These are phyloP conservation scores for Detonula confervacea DNA, from an alignment of 352 stramenopile genomes.

Conservation along the genomic window DNA sequence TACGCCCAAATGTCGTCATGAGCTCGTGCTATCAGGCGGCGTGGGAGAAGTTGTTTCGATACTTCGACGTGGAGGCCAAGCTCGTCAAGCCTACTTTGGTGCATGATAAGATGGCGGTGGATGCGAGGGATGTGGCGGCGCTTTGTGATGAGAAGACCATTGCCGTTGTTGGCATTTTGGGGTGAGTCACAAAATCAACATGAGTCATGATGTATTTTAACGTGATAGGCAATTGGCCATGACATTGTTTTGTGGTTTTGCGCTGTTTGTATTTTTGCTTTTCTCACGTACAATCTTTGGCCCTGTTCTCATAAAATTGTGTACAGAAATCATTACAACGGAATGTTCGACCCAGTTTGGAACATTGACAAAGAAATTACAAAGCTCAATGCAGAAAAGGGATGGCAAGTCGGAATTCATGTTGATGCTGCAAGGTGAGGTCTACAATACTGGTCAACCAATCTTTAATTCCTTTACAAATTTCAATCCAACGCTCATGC, in stretches of 20 bases:
- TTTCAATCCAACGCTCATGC: too few species aligned
- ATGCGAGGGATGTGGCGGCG: conserved; percentile 88
- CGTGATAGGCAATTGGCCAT: too few species aligned
- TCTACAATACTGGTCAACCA: too few species aligned
- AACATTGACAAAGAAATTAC: conserved; percentile 90
- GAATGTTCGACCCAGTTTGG: conserved; percentile 92
- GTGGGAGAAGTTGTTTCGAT: conserved; percentile 94
- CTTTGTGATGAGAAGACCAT: conserved; percentile 92
- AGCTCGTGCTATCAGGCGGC: conserved; percentile 83
- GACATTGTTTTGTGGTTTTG: too few species aligned
- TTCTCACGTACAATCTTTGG: too few species aligned
- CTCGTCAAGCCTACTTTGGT: conserved; percentile 88
- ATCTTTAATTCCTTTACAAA: too few species aligned
- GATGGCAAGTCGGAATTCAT: conserved; percentile 89
- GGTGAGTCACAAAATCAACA: neutral
- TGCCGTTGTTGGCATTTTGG: conserved; percentile 76
- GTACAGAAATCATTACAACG: conserved; percentile 92
- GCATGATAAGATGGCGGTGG: conserved; percentile 91
- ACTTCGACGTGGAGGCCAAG: conserved; percentile 92
- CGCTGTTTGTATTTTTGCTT: too few species aligned
- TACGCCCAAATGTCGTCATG: conserved; percentile 93
- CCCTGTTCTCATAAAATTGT: too few species aligned
- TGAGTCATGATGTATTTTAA: too few species aligned
- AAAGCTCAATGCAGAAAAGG: conserved; percentile 88
- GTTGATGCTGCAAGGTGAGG: conserved; percentile 88